Evolutionary conservation across 2,329 filamentous ascomycete genomes (phyloP), one percentile per base, ranked within the genome.

Genomic region (Aspergillus uvarum): DNA sequence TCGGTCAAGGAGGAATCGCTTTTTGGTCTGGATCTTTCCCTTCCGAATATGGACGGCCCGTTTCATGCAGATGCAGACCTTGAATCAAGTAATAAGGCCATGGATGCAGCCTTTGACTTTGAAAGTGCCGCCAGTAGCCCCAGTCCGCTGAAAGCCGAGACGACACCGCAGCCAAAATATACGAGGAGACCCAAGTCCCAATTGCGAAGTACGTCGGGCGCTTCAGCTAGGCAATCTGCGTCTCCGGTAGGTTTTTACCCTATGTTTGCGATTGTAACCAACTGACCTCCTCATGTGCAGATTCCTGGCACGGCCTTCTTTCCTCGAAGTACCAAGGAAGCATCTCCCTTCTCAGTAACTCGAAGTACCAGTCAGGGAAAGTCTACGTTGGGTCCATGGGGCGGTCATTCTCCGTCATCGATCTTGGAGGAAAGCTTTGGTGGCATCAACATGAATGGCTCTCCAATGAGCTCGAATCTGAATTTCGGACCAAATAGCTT

Each of bases 41-140:
- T 75, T 54, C 65, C 67, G 12, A 67, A 72, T 11, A 66, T 79
- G 56, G 73, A 77, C 57, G 66, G 64, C 24, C 66, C 66, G 5
- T 72, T 73, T 53, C 60, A 64, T 5, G 64, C 69, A 59, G 74
- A 74, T 19, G 63, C 73, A 26, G 79, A 81, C 54, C 65, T 79
- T 48, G 79, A 80, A 61, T 74, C 71, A 6, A 80, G 77, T 59
- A 80, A 80, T 61, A 76, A 74, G 62, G 77, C 76, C 16, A 80
- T 81, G 79, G 78, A 79, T 63, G 78, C 78, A 29, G 78, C 77
- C 12, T 81, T 81, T 59, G 79, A 81, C 63, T 81, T 81, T 62
- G 78, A 80, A 48, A 80, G 78, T 60, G 79, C 79, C 32, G 78
- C 77, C 7, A 80, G 78, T 65, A 80, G 77, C 38, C 78, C 79